Percentiles rank a stretch among this genome's conserved stretches.
Evolutionary conservation across 2,329 filamentous ascomycete species (phyloP).

Genomic region (Immersiporthe knoxdaviesiana): DNA sequence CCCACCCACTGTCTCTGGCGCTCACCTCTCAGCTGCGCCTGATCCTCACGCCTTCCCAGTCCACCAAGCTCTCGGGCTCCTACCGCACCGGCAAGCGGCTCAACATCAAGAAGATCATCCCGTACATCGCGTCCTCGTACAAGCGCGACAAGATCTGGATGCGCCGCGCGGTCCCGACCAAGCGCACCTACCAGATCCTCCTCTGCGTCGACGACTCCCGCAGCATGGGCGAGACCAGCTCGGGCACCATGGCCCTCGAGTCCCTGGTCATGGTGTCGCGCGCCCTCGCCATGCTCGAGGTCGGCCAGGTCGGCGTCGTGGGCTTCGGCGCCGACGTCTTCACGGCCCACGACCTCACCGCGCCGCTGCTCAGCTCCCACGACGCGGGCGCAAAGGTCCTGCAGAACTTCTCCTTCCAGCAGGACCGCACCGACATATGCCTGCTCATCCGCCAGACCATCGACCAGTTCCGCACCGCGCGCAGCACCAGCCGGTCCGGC

Average conservation of each 20-base stretch:
- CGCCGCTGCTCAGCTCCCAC: constrained; percentile 74
- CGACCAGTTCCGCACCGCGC: constrained; percentile 77
- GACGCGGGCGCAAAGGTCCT: constrained; percentile 84
- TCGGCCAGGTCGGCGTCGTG: constrained; percentile 87
- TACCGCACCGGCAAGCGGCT: constrained; percentile 97
- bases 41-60: constrained; percentile 90
- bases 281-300: constrained; percentile 88
- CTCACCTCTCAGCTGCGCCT: constrained; percentile 94
- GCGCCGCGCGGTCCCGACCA: constrained; percentile 86
- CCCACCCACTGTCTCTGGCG: constrained; percentile 82
- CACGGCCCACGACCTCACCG: constrained; percentile 83
- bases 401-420: constrained; percentile 81
- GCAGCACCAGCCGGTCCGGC: constrained; percentile 53
- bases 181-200: constrained; percentile 95
- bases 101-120: constrained; percentile 99
- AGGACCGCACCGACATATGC: constrained; percentile 83
- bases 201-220: constrained; percentile 95
- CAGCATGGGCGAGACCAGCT: constrained; percentile 83
- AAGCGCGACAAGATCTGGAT: constrained; percentile 99
- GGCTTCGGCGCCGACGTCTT: constrained; percentile 85
- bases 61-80: constrained; percentile 93
- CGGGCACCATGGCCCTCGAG: constrained; percentile 83
- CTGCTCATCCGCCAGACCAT: constrained; percentile 78
- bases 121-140: constrained; percentile 97
- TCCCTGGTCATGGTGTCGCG: constrained; percentile 90